phyloP scores from a whole-genome alignment of 2,329 filamentous ascomycete species.

The Aspergillus awamori region DNA sequence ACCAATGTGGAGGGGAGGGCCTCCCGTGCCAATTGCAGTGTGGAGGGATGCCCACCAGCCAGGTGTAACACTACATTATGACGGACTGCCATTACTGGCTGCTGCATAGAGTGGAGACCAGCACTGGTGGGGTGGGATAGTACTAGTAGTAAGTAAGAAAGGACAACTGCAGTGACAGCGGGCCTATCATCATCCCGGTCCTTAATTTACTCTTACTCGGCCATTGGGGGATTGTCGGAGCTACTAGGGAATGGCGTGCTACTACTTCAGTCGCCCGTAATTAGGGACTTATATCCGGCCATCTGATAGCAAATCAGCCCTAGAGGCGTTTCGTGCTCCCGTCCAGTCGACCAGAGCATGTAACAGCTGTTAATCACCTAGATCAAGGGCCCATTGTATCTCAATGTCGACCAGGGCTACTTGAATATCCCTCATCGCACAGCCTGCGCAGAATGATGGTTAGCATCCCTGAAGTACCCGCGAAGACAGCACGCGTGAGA shows the following conservation, averaged over 20 bases:
- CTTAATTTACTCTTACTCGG: conserved; percentile 1
- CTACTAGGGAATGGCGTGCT: neutral
- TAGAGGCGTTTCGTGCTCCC: neutral
- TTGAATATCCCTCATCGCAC: neutral
- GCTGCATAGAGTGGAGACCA: neutral
- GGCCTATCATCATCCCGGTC: neutral
- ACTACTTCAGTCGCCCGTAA: neutral
- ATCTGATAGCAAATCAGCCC: conserved; percentile 6
- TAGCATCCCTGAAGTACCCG: neutral
- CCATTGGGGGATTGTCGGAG: neutral
- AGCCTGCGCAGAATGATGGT: no score
- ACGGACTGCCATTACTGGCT: neutral
- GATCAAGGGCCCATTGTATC: neutral
- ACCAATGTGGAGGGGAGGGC: neutral
- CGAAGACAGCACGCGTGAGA: neutral
- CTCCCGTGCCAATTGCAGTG: neutral
- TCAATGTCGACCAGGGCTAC: neutral
- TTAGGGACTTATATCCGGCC: conserved; percentile 4
- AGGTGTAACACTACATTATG: neutral
- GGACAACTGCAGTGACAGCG: neutral
- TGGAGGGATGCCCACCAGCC: neutral
- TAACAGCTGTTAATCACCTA: neutral
- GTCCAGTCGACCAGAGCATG: neutral
- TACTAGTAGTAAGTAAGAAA: neutral
- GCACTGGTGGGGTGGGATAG: neutral